These are phyloP conservation scores for Phaeoacremonium minimum DNA, from an alignment of 2,329 filamentous ascomycete species.

Conservation along the genomic window DNA sequence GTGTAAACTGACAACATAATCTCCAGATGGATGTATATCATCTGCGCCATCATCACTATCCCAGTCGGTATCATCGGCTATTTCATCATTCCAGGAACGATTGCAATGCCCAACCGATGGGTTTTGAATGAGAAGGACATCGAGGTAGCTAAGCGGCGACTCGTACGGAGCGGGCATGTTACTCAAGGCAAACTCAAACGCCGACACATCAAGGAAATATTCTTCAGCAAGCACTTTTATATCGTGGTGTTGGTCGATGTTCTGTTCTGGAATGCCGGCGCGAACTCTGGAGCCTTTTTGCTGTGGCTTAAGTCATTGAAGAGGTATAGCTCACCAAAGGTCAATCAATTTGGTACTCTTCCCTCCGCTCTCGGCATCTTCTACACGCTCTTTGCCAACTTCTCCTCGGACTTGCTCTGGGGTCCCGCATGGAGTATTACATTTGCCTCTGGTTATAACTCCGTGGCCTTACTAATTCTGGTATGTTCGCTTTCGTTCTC, in stretches of 20 bases:
- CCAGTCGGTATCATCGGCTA: constrained; percentile 46
- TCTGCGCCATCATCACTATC: constrained; percentile 49
- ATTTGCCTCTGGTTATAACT: constrained; percentile 43
- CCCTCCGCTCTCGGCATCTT: constrained; percentile 52
- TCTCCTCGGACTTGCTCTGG: constrained; percentile 47
- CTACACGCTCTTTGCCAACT: constrained; percentile 48
- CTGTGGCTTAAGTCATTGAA: constrained; percentile 56
- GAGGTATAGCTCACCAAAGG: constrained; percentile 35
- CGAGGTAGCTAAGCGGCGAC: constrained; percentile 35
- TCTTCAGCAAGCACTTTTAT: constrained; percentile 42
- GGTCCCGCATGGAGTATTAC: constrained; percentile 53
- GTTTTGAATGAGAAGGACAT: constrained; percentile 43
- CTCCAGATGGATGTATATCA: constrained; percentile 59
- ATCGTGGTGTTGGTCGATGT: constrained; percentile 44
- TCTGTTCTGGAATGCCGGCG: constrained; percentile 52
- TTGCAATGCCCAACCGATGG: constrained; percentile 42
- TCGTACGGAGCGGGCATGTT: constrained; percentile 37
- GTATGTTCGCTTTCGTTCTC: too few species aligned
- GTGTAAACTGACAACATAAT: too few species aligned
- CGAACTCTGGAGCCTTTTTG: constrained; percentile 44
- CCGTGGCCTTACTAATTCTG: constrained; percentile 47
- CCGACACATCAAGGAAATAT: constrained; percentile 24
- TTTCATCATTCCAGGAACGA: constrained; percentile 46
- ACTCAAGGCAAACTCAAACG: constrained; percentile 28
- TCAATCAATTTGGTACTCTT: constrained; percentile 49